Percentiles rank a stretch among this genome's conserved stretches.
Conservation (phyloP, 2,329 filamentous ascomycete species). For the Pestalotiopsis sp. region DNA sequence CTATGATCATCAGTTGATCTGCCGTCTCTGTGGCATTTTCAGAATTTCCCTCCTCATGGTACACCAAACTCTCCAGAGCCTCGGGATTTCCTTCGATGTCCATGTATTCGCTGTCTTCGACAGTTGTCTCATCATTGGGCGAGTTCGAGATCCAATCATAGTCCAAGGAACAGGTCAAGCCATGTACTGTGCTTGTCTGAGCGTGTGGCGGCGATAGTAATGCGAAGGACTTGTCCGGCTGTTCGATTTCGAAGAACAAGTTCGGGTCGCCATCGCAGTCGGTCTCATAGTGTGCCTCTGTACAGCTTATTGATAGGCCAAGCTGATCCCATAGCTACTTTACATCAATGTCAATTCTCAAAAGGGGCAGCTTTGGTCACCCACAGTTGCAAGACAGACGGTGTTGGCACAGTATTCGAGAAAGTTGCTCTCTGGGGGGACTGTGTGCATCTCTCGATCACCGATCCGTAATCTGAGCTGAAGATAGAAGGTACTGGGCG, state of each 20-base stretch:
- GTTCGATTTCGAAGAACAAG: conserved; percentile 31
- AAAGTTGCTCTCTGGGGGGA: background rate
- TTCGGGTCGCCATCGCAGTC: conserved; percentile 25
- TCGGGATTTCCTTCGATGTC: background rate
- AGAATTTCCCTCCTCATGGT: background rate
- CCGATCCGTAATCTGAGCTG: conserved; percentile 11
- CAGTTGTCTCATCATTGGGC: background rate
- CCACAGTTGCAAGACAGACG: conserved; percentile 7
- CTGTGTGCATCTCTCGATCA: background rate
- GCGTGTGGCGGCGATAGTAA: conserved; percentile 30
- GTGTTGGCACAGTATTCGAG: conserved; percentile 12
- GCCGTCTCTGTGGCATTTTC: background rate
- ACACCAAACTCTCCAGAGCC: background rate
- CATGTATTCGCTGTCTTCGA: background rate
- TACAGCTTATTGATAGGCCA: conserved; percentile 24
- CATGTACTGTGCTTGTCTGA: conserved; percentile 28
- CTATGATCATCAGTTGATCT: background rate
- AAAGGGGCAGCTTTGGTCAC: background rate
- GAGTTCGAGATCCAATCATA: background rate
- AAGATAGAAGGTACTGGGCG: conserved; percentile 10
- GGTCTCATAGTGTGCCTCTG: conserved; percentile 24
- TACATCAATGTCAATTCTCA: conserved; percentile 15
- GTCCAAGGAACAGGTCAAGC: conserved; percentile 19
- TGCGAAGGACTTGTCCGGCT: conserved; percentile 30
- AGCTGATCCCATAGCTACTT: conserved; percentile 30